Evolutionary conservation across 352 stramenopile species (phyloP), one percentile per base, ranked within the genome.

Genomic region (Globisporangium mamillatum): DNA sequence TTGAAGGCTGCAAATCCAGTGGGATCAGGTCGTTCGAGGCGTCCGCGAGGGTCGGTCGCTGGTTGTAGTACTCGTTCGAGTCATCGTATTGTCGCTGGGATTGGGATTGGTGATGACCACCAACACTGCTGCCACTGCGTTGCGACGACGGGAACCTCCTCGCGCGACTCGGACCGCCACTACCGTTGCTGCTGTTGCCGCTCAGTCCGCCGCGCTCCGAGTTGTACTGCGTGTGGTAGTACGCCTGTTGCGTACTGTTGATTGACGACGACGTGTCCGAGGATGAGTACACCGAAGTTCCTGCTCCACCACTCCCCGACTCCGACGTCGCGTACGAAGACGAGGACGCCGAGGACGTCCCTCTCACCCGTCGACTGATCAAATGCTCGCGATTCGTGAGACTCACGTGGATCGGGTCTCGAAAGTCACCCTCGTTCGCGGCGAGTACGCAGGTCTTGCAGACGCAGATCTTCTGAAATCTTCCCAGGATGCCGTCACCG

Each of bases 381-480:
- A 55, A 9, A 5, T 53, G n/a, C 36, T 66, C 36, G 63, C 73
- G 27, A 53, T 69, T 34, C 57, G 63, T 5, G 63, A 70, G 66
- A 50, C 58, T 72, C 36, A 67, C 66, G 46, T 67, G 66, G 55
- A 72, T 52, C 41, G 66, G 60, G 6, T 68, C 63, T 1, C 56
- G 25, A 22, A 73, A 75, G 60, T 68, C 68, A 8, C 76, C 75
- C 5, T 73, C 77, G 59, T 76, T 84, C 29, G 79, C 79, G 0
- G 63, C 75, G 5, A 76, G 67, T 34, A 86, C 76, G 64, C 79
- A 86, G 4, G 62, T 64, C 25, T 66, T 76, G 66, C 79, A 86
- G 1, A 72, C 73, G 12, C 71, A 73, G 50, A 84, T 72, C 52
- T 84, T 86, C 10, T 72, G 50, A 24, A 86, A 86, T n/a, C 72